Conservation (phyloP, 805 yeast genomes). For the Schizosaccharomyces osmophilus region DNA sequence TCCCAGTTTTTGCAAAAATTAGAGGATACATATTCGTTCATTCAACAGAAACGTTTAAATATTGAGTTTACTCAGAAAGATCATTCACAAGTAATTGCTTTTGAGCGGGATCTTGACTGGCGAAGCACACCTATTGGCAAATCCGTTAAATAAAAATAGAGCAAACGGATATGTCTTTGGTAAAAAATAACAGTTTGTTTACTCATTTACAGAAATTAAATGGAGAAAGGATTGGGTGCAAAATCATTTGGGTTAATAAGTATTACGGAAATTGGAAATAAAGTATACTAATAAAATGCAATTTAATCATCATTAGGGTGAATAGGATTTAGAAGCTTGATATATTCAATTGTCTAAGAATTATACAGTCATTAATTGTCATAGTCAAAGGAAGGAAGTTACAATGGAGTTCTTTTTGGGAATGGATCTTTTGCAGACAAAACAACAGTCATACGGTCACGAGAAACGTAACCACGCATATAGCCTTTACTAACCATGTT, state of each 20-base stretch:
- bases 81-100: neutral
- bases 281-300: too few species aligned
- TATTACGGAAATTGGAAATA: too few species aligned
- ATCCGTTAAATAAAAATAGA: neutral
- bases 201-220: too few species aligned
- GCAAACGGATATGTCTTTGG: too few species aligned
- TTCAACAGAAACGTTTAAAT: neutral
- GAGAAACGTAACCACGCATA: conserved; percentile 64
- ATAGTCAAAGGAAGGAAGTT: neutral
- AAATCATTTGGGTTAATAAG: too few species aligned
- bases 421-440: conserved; percentile 53
- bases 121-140: neutral
- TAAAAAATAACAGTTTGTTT: too few species aligned
- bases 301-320: too few species aligned
- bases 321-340: too few species aligned
- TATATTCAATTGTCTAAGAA: too few species aligned
- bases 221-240: too few species aligned
- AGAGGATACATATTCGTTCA: neutral
- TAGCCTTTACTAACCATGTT: conserved; percentile 32
- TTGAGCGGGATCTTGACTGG: neutral
- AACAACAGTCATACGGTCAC: conserved; percentile 47
- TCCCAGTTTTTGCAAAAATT: neutral
- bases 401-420: conserved; percentile 17
- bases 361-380: too few species aligned
- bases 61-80: neutral